Conservation (phyloP, 2,329 filamentous ascomycete genomes). For the Colletotrichum ledebouriae region DNA sequence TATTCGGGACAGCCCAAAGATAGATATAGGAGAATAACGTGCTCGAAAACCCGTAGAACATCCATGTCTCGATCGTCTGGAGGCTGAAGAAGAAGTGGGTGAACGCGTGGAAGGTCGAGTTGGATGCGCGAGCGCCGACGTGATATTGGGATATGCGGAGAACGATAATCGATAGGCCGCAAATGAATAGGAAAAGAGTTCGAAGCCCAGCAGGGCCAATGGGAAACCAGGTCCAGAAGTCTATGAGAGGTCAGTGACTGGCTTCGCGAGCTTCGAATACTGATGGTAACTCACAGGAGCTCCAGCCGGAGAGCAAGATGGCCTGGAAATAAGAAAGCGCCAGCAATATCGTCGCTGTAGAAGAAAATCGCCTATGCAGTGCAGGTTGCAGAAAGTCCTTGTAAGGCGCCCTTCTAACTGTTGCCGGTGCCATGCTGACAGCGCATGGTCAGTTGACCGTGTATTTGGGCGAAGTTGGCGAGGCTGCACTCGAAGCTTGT, state of each 20-base stretch:
- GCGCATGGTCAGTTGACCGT: constrained; percentile 58
- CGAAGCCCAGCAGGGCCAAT: constrained; percentile 81
- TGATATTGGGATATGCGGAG: constrained; percentile 89
- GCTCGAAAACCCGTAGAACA: constrained; percentile 83
- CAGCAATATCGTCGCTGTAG: constrained; percentile 78
- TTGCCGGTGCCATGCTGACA: constrained; percentile 64
- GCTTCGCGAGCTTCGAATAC: constrained; percentile 29
- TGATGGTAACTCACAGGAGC: constrained; percentile 69
- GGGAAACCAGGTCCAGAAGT: constrained; percentile 89
- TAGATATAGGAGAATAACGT: constrained; percentile 86
- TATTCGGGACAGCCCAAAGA: constrained; percentile 75
- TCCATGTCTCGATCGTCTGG: constrained; percentile 76
- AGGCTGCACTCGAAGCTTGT: constrained; percentile 42
- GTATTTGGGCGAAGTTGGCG: constrained; percentile 45
- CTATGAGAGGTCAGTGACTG: constrained; percentile 57
- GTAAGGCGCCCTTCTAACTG: constrained; percentile 74
- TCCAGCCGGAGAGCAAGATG: constrained; percentile 76
- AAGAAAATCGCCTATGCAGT: constrained; percentile 87
- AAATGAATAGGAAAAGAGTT: constrained; percentile 80
- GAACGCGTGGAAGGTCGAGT: constrained; percentile 76
- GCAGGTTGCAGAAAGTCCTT: constrained; percentile 92
- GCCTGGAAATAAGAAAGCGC: constrained; percentile 80
- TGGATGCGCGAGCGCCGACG: constrained; percentile 78
- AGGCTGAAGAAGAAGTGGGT: constrained; percentile 68
- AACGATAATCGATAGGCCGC: constrained; percentile 82